phyloP scores from a whole-genome alignment of 2,329 filamentous ascomycete genomes.

The Aspergillus caelatus region DNA sequence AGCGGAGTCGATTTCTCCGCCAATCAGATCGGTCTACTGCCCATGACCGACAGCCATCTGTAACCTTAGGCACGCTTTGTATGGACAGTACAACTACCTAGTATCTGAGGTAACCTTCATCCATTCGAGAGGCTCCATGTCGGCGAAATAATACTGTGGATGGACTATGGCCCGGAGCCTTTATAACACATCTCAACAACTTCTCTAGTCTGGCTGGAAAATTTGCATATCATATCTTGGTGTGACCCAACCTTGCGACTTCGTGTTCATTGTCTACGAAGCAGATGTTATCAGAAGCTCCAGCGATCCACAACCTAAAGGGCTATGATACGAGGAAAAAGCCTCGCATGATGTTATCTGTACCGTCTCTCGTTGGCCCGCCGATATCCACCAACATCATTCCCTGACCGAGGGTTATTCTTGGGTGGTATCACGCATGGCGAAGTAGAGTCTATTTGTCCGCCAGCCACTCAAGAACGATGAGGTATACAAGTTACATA shows the following conservation, averaged over 20 bases:
- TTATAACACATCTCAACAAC: neutral
- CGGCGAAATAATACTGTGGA: neutral
- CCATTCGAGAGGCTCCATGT: neutral
- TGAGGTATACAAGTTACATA: neutral
- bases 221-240: neutral
- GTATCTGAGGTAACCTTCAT: neutral
- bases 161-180: neutral
- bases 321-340: slow-evolving; percentile 27
- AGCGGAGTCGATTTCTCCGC: slow-evolving; percentile 36
- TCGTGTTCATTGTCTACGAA: neutral
- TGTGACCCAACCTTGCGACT: neutral
- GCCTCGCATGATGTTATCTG: slow-evolving; percentile 12
- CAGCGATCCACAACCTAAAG: neutral
- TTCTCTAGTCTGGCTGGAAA: neutral
- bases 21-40: slow-evolving; percentile 26
- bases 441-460: slow-evolving; percentile 10
- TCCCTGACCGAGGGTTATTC: neutral
- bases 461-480: neutral
- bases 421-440: neutral
- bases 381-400: slow-evolving; percentile 15
- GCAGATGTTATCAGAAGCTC: neutral
- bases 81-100: neutral
- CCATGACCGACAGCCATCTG: neutral
- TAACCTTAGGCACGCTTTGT: neutral
- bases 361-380: slow-evolving; percentile 11